A percentile compares a stretch with the other conserved stretches of the same genome.
Conservation (phyloP, 331 rosid species). For the Rosa hybrid region DNA sequence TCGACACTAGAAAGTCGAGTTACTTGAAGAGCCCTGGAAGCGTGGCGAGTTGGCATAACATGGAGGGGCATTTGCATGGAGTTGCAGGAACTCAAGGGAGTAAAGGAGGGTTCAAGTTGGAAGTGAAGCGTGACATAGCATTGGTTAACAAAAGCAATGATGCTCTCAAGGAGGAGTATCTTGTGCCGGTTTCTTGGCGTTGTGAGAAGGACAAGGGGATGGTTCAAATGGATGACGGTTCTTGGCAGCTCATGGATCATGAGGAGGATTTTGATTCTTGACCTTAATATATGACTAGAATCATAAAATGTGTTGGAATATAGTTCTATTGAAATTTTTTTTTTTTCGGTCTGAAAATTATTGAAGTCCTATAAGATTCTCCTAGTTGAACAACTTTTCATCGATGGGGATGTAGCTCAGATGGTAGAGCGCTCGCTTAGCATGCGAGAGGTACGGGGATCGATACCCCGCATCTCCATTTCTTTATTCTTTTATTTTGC, state of each 20-base stretch:
- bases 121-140: constrained; percentile 43
- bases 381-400: fast-evolving
- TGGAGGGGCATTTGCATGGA: constrained; percentile 60
- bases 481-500: not conserved
- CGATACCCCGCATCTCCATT: constrained; percentile 54
- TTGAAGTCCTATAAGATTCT: fast-evolving
- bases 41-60: constrained; percentile 42
- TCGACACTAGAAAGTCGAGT: constrained; percentile 46
- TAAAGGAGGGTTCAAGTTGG: constrained; percentile 41
- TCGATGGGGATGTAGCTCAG: constrained; percentile 81
- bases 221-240: constrained; percentile 62
- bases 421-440: constrained; percentile 99
- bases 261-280: constrained; percentile 27
- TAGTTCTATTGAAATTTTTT: too few species aligned
- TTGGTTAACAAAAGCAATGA: constrained; percentile 45
- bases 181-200: constrained; percentile 59
- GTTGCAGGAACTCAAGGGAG: constrained; percentile 57
- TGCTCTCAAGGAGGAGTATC: constrained; percentile 54
- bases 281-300: not conserved
- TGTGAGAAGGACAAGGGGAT: constrained; percentile 54
- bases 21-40: constrained; percentile 55
- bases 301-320: too few species aligned
- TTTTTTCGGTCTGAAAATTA: not conserved
- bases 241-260: constrained; percentile 59
- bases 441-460: constrained; percentile 99